These are phyloP conservation scores for Aegilops bicornis DNA, from an alignment of 176 grass and related monocot genomes.

Conservation along the genomic window DNA sequence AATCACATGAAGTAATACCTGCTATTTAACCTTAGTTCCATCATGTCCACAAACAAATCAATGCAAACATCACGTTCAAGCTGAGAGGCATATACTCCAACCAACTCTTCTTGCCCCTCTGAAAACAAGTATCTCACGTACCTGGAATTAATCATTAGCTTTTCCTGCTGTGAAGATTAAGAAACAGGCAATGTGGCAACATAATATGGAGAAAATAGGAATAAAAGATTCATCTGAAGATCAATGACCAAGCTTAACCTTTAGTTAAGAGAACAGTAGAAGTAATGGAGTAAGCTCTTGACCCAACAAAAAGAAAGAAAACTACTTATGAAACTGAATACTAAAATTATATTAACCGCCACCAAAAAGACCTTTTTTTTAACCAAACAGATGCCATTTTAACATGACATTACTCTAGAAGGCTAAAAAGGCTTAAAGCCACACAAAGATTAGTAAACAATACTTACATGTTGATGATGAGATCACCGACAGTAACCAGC, in stretches of 20 bases:
- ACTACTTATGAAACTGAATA: neutral
- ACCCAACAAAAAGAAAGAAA: neutral
- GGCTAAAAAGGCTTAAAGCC: neutral
- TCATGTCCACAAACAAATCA: slow-evolving; percentile 93
- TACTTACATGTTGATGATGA: slow-evolving; percentile 82
- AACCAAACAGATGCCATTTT: slow-evolving; percentile 8
- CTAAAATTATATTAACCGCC: neutral
- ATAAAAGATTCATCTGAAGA: neutral
- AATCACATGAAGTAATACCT: slow-evolving; percentile 48
- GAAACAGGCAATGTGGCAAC: neutral
- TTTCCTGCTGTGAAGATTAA: slow-evolving; percentile 15
- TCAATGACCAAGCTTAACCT: neutral
- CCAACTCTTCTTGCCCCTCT: slow-evolving; percentile 88
- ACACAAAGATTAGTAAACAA: neutral
- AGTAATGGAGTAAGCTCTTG: neutral
- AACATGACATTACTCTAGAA: neutral
- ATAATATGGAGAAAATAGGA: slow-evolving; percentile 17
- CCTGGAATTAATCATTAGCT: slow-evolving; percentile 55
- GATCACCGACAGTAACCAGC: slow-evolving; percentile 78
- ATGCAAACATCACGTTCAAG: slow-evolving; percentile 81
- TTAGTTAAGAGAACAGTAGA: slow-evolving; percentile 7
- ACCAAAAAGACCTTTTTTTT: slow-evolving; percentile 13
- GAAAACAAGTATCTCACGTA: slow-evolving; percentile 91
- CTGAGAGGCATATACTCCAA: slow-evolving; percentile 95
- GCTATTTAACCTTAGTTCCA: slow-evolving; percentile 89